Base-by-base conservation (phyloP, 257 asterid genomes). In the Thymus quinquecostatus region DNA sequence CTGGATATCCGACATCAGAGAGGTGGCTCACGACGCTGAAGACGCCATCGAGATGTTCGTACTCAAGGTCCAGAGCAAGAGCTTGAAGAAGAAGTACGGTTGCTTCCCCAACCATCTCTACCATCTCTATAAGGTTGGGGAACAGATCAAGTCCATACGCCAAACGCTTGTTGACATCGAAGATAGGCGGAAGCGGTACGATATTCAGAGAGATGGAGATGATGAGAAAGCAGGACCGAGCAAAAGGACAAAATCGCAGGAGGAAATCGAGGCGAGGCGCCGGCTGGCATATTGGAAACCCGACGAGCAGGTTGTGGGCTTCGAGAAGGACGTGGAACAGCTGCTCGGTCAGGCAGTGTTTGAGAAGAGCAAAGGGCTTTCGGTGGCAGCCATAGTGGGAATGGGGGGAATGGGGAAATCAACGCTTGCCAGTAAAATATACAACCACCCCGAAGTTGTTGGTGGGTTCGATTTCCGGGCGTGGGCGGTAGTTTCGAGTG, bases 401-500 rank as follows among this genome's bases (percentile, higher is more conserved):
- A 68, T 78, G 77, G 73, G 73, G 0, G 78, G 78, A 0, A 66
- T 57, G 1, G 73, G 78, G 33, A 74, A 74, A 36, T 56, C 73
- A 6, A 78, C 79, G 2, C 72, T 78, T 2, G 82, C 82, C 2
- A 73, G 62, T 5, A 60, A 10, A 27, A 71, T 74, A 28, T 69
- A 69, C 38, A 74, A 69, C 34, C 69, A 69, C 50, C 3, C 45
- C 6, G 53, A 27, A 2, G 36, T 73, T 28, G 68, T 36, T 13
- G 11, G 0, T 8, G 41, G 8, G 5, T 78, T 74, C 43, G 70
- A 73, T 1, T 0, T 9, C 9, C 60, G 76, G 32, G 82, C 73
- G 12, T 78, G 82, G 76, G 73, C 69, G 1, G 69, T 64, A 43
- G 79, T 69, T 56, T 74, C 79, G 5, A 54, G 34, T 6, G 73